These are phyloP conservation scores for Xylariaceae sp. DNA, from an alignment of 2,329 filamentous ascomycete genomes.

Conservation along the genomic window DNA sequence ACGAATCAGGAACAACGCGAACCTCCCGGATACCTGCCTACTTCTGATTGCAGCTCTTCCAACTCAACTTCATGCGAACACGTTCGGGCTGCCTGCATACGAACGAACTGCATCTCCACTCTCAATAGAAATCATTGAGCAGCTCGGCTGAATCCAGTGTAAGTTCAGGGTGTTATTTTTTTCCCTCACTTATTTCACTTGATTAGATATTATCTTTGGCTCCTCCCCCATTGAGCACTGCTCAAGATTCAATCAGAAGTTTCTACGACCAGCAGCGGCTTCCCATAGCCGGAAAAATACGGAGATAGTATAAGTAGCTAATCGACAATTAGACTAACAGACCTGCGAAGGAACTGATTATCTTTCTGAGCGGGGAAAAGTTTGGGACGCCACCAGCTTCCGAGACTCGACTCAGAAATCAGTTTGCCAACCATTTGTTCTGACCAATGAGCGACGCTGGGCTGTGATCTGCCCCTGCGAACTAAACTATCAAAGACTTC, in stretches of 20 bases:
- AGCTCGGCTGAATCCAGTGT: constrained; percentile 20
- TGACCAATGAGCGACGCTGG: constrained; percentile 35
- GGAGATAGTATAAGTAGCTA: constrained; percentile 15
- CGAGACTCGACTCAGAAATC: constrained; percentile 41
- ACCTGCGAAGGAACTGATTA: constrained; percentile 16
- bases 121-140: constrained; percentile 22
- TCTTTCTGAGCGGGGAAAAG: constrained; percentile 30
- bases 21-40: constrained; percentile 42
- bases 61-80: constrained; percentile 47
- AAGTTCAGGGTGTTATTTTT: constrained; percentile 22
- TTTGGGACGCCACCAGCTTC: constrained; percentile 36
- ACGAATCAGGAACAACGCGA: constrained; percentile 36
- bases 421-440: constrained; percentile 36
- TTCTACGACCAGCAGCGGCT: background rate
- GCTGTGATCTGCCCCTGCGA: constrained; percentile 30
- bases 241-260: background rate
- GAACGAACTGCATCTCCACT: constrained; percentile 41
- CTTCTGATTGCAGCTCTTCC: constrained; percentile 41
- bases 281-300: background rate
- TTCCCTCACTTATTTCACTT: constrained; percentile 18
- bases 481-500: constrained; percentile 36
- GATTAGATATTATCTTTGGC: background rate
- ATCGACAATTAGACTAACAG: constrained; percentile 16
- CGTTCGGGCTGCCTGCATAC: constrained; percentile 50
- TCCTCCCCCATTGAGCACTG: background rate